Base-by-base conservation (phyloP, 139 green algal species). In the Chlorella sp. region DNA sequence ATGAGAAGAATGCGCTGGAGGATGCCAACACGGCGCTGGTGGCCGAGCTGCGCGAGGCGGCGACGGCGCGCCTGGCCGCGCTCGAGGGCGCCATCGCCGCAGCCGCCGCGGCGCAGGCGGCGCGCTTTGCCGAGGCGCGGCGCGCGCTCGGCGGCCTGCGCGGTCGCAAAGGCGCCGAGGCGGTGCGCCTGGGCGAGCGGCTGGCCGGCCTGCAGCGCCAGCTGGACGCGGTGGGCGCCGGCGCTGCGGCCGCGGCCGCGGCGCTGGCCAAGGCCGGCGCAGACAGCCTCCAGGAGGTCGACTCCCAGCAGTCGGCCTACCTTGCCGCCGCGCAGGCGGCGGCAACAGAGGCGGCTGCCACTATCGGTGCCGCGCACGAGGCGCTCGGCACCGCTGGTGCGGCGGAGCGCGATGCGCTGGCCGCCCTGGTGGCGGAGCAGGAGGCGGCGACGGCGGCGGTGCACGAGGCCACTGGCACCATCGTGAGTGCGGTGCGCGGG, bases 1-100 rank as follows among this genome's bases (percentile, higher is more conserved):
- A 81, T 17, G 71, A 53, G 12, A 87, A 79, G 42, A 77, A 79
- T 48, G 56, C 7, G 12, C 45, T 88, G 25, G 85, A 90, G 73
- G 73, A 67, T 19, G 48, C 27, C 55, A 89, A 90, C 62, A 8
- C 31, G 8, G 53, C n/a, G n/a, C n/a, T 78, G 41, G 77, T 80
- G 59, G 45, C 71, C 29, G 71, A 79, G 25, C 60, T 89, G 50
- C 60, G 43, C 8, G 46, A 58, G 15, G 56, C 40, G 1, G 72
- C 77, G 8, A 59, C 69, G 68, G 8, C 42, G 38, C 48, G 50
- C 0, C 48, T 89, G 36, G 45, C 59, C 8, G 72, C 63, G 5
- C 63, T 90, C 53, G 60, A 87, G 38, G 55, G 36, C 4, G 70
- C 76, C 5, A 59, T 90, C 6, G 33, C 42, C 4, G 67, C 25